These are phyloP conservation scores for Phoma sp. DNA, from an alignment of 2,329 filamentous ascomycete species.

Conservation along the genomic window DNA sequence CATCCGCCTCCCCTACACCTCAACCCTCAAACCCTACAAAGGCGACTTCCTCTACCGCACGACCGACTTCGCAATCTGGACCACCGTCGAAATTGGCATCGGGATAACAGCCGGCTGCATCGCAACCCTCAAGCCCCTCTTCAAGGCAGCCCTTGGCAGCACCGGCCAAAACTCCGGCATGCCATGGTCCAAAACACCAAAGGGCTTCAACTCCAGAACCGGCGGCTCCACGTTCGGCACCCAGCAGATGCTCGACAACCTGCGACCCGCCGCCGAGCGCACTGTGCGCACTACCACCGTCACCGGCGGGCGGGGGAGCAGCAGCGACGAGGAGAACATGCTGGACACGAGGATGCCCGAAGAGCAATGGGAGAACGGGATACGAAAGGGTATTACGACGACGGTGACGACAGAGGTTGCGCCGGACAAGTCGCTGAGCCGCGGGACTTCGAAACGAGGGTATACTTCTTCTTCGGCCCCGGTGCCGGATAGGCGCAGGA, in stretches of 20 bases:
- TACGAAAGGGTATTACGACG: constrained; percentile 26
- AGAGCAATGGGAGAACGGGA: constrained; percentile 20
- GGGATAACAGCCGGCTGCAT: constrained; percentile 39
- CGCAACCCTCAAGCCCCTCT: constrained; percentile 35
- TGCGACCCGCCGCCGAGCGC: constrained; percentile 27
- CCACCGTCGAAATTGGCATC: constrained; percentile 35
- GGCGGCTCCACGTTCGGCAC: constrained; percentile 6
- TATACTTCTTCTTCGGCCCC: neutral
- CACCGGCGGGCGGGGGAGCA: constrained; percentile 28
- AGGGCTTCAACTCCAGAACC: constrained; percentile 6
- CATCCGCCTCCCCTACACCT: constrained; percentile 38
- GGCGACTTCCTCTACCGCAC: constrained; percentile 43
- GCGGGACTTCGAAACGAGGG: neutral
- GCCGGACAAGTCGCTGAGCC: neutral
- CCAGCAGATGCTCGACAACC: constrained; percentile 21
- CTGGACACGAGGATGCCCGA: constrained; percentile 20
- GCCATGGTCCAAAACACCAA: constrained; percentile 26
- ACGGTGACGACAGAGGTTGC: constrained; percentile 23
- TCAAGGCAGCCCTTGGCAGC: constrained; percentile 24
- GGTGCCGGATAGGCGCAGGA: constrained; percentile 9
- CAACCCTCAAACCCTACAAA: constrained; percentile 31
- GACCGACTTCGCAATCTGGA: constrained; percentile 42
- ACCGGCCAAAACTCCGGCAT: constrained; percentile 22
- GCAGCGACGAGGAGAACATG: constrained; percentile 31
- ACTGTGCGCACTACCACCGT: constrained; percentile 30